Percentiles rank a stretch among this genome's conserved stretches.
phyloP scores from a whole-genome alignment of 2,329 filamentous ascomycete species.

The Apiospora pterosperma region DNA sequence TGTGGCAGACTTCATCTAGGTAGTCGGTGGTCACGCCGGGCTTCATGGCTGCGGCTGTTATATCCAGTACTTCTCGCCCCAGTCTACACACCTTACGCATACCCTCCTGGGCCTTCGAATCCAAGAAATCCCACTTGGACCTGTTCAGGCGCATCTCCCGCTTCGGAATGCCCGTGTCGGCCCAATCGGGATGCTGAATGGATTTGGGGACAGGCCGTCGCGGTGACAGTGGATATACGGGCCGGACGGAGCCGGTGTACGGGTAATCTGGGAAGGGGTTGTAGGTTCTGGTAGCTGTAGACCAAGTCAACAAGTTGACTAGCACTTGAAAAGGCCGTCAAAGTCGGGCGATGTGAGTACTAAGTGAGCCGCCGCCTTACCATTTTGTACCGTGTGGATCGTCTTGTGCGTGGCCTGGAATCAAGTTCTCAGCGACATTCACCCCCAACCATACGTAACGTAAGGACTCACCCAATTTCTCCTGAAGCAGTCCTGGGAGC shows the following conservation, averaged over 20 bases:
- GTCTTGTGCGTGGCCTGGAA: constrained; percentile 57
- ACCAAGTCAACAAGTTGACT: constrained; percentile 56
- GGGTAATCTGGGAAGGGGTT: constrained; percentile 69
- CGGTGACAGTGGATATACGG: constrained; percentile 63
- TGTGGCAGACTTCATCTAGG: constrained; percentile 73
- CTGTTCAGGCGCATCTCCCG: constrained; percentile 41
- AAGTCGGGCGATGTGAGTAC: no score
- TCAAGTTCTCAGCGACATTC: no score
- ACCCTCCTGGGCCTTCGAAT: constrained; percentile 62
- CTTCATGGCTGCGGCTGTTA: constrained; percentile 63
- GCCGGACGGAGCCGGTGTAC: constrained; percentile 63
- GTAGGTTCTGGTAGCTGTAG: constrained; percentile 65
- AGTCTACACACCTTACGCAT: constrained; percentile 74
- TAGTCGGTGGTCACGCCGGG: constrained; percentile 75
- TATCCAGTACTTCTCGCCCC: constrained; percentile 70
- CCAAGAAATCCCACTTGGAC: constrained; percentile 62
- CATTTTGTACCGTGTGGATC: no score
- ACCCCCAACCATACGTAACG: no score
- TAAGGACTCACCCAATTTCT: constrained; percentile 68
- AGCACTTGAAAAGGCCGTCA: no score
- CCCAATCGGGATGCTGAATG: constrained; percentile 66
- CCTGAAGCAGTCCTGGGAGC: constrained; percentile 79
- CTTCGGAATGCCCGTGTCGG: constrained; percentile 57
- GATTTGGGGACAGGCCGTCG: constrained; percentile 55
- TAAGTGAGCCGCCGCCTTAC: no score